Percentiles rank a stretch among this genome's conserved stretches.
These are phyloP conservation scores for Neonectria faginata DNA, from an alignment of 2,329 filamentous ascomycete genomes.

Conservation along the genomic window DNA sequence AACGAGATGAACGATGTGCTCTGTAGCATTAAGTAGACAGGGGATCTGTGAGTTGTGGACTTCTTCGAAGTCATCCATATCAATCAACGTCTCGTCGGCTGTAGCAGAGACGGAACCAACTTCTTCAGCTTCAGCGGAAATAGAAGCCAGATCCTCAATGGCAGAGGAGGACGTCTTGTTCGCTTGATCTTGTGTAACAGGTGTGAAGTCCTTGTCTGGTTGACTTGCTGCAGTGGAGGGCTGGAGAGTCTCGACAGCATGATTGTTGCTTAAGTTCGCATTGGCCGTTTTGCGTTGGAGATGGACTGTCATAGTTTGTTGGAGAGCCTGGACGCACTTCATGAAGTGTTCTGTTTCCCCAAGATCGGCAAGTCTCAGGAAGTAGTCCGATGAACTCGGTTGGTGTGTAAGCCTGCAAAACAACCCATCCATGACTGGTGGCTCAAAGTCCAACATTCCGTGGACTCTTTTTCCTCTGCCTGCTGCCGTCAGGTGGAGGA, in stretches of 20 bases:
- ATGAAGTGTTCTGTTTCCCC: constrained; percentile 35
- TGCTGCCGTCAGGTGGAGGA: constrained; percentile 34
- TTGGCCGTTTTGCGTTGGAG: background rate
- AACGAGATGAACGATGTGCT: constrained; percentile 22
- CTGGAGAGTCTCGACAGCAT: background rate
- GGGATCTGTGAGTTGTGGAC: constrained; percentile 21
- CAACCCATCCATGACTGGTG: constrained; percentile 32
- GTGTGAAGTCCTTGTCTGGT: background rate
- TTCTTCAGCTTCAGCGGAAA: background rate
- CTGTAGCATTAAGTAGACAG: background rate
- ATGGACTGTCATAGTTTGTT: constrained; percentile 17
- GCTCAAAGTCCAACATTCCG: constrained; percentile 39
- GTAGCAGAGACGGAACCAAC: background rate
- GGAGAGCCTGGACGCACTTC: constrained; percentile 19
- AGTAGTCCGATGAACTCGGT: constrained; percentile 15
- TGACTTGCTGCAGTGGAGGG: background rate
- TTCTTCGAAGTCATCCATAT: constrained; percentile 24
- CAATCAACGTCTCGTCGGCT: constrained; percentile 21
- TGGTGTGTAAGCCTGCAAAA: constrained; percentile 38
- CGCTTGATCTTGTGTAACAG: background rate
- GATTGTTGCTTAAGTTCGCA: background rate
- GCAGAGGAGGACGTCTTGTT: background rate
- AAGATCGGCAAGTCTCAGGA: constrained; percentile 34
- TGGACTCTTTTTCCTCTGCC: constrained; percentile 29
- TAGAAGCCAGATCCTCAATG: background rate